These are phyloP conservation scores for Kodamaea nitidulidarum DNA, from an alignment of 805 yeast species.

Conservation along the genomic window DNA sequence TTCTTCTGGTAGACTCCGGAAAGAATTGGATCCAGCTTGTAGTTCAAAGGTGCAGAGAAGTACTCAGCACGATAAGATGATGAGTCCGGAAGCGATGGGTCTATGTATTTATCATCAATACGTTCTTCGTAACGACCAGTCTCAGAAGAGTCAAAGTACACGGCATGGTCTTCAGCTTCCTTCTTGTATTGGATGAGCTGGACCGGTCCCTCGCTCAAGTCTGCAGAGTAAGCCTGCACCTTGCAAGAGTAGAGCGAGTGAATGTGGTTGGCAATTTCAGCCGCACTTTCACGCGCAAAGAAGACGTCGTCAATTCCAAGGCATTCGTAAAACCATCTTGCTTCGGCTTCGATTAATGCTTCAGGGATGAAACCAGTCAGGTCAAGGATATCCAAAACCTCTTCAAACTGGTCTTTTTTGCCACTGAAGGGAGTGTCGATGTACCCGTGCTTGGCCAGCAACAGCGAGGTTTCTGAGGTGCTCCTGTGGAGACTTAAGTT, in stretches of 20 bases:
- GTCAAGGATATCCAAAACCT: conserved; percentile 78
- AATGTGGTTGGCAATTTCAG: conserved; percentile 77
- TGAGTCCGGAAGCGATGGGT: conserved; percentile 36
- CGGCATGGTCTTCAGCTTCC: conserved; percentile 82
- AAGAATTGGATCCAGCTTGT: conserved; percentile 43
- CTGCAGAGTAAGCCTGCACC: conserved; percentile 77
- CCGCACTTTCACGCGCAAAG: conserved; percentile 80
- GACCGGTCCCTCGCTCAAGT: conserved; percentile 25
- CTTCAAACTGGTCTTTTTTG: conserved; percentile 73
- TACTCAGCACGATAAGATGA: conserved; percentile 70
- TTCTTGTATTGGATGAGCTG: conserved; percentile 69
- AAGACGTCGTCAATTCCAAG: conserved; percentile 91
- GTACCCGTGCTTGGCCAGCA: conserved; percentile 54
- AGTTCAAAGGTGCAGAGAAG: conserved; percentile 61
- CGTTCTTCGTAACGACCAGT: conserved; percentile 64
- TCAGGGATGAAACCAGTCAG: conserved; percentile 88
- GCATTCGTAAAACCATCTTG: conserved; percentile 81
- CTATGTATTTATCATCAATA: conserved; percentile 80
- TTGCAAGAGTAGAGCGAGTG: conserved; percentile 90
- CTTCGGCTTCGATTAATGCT: conserved; percentile 75
- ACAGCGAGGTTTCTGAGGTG: conserved; percentile 26
- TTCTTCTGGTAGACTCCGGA: conserved; percentile 35
- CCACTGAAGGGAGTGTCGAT: conserved; percentile 72
- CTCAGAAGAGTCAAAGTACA: conserved; percentile 73
- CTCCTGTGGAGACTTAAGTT: conserved; percentile 22